Evolutionary conservation across 2,329 filamentous ascomycete genomes (phyloP), one percentile per base, ranked within the genome.

Genomic region (Stagonosporopsis vannaccii): DNA sequence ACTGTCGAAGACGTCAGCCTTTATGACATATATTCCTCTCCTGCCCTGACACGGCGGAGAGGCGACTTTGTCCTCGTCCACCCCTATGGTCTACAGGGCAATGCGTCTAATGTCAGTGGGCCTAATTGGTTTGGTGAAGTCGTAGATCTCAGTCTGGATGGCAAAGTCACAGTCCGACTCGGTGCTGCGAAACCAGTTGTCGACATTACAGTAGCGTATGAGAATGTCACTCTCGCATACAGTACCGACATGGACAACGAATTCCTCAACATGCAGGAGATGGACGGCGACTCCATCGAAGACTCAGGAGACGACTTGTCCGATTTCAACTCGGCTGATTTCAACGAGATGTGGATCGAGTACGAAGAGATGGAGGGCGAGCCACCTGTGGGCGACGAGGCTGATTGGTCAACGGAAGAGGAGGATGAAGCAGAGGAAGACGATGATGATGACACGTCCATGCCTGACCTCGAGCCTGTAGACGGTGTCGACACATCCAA

Each of bases 111-210:
- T 17, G 52, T 68, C 30, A 51, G 52, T 32, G 67, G 65, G 0
- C 69, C 74, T 6, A 77, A 81, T 33, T 87, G 85, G 81, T 75
- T 86, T 51, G 85, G 85, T 17, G 82, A 86, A 64, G 79, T 87
- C 2, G 76, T 86, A 19, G 81, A 84, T 43, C 74, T 84, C 3
- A 78, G 79, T 12, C 66, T 82, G 3, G 82, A 86, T 64, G 85
- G 85, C 2, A 76, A 74, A 6, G 68, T 85, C 9, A 81, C 79
- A 0, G 77, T 87, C 25, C 79, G 85, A n/a, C 73, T 87, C 17
- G 81, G 82, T 37, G 82, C 79, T 11, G 72, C 80, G 5, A 70
- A 78, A 15, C 72, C 78, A n/a, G 79, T 81, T 12, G 70, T 76
- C 43, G 84, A 87, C 62, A 71, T 87, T 26, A 73, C 71, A 13